phyloP scores from a whole-genome alignment of 2,329 filamentous ascomycete species.

The Ceratocystis cacaofunesta region DNA sequence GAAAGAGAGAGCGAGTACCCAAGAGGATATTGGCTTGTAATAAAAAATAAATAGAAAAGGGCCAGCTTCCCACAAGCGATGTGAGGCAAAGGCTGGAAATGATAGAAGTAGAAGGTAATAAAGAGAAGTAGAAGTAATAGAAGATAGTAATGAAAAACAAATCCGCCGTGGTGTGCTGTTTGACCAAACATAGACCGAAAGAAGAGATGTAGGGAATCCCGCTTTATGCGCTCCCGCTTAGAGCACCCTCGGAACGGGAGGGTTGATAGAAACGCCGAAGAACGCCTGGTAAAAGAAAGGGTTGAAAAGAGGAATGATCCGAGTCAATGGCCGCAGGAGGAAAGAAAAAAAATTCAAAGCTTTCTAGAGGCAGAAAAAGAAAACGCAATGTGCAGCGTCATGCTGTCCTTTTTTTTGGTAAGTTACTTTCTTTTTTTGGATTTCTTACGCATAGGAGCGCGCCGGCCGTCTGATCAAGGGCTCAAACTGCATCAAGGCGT shows the following conservation, averaged over 20 bases:
- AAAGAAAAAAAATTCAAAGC: neutral
- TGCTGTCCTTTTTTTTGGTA: neutral
- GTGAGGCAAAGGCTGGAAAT: neutral
- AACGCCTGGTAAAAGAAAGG: neutral
- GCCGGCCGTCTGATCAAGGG: conserved; percentile 16
- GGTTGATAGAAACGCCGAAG: neutral
- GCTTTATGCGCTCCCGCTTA: neutral
- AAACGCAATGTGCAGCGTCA: neutral
- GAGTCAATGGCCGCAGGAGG: neutral
- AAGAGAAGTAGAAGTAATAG: neutral
- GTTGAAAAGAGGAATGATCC: neutral
- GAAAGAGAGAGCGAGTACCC: neutral
- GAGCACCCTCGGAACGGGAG: neutral
- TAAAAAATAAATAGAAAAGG: neutral
- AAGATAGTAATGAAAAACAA: conserved; percentile 2
- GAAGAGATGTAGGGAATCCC: conserved; percentile 6
- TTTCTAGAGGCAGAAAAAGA: neutral
- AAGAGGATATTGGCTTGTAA: neutral
- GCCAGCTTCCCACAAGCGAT: no score
- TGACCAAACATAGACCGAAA: conserved; percentile 16
- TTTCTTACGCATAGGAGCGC: conserved; percentile 15
- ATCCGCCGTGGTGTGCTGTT: conserved; percentile 15
- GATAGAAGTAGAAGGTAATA: neutral
- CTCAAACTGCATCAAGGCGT: conserved; percentile 17
- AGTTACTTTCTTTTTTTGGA: neutral